Percentiles rank a stretch among this genome's conserved stretches.
Evolutionary conservation across 306 rosid species (phyloP).

Genomic region (Prinsepia uniflora): DNA sequence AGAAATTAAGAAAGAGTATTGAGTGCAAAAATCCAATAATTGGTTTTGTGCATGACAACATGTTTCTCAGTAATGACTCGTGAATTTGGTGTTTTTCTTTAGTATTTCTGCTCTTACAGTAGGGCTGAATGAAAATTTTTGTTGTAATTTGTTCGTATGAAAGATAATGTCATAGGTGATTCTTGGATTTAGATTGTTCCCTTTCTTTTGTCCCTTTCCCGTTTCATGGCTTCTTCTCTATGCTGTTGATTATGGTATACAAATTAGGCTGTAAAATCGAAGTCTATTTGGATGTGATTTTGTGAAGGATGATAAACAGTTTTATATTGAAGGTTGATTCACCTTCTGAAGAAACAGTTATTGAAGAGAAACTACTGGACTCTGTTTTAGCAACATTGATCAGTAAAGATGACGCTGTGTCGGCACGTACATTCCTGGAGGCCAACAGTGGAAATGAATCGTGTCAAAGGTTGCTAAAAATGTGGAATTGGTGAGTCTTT

Average conservation of each 20-base stretch:
- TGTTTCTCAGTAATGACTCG: neutral
- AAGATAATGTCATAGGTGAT: neutral
- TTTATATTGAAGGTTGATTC: constrained; percentile 45
- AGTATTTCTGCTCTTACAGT: neutral
- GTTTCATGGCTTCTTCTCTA: neutral
- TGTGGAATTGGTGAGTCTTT: constrained; percentile 66
- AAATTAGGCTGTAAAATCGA: neutral
- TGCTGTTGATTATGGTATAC: neutral
- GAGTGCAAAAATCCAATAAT: neutral
- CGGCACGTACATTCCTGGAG: constrained; percentile 60
- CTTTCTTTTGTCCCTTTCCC: neutral
- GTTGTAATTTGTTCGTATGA: neutral
- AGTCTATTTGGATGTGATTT: neutral
- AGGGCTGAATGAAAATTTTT: neutral
- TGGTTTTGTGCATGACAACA: neutral
- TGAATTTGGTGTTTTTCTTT: neutral
- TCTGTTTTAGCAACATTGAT: constrained; percentile 51
- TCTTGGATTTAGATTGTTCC: neutral
- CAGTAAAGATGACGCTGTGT: constrained; percentile 36
- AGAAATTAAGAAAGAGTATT: neutral
- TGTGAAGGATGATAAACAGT: constrained; percentile 15
- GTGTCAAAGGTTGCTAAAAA: constrained; percentile 53
- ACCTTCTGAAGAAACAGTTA: constrained; percentile 34
- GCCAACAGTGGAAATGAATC: constrained; percentile 48
- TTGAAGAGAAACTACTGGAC: constrained; percentile 60